Evolutionary conservation across 768 basidiomycete species (phyloP).

Genomic region (Calvatia gigantea): DNA sequence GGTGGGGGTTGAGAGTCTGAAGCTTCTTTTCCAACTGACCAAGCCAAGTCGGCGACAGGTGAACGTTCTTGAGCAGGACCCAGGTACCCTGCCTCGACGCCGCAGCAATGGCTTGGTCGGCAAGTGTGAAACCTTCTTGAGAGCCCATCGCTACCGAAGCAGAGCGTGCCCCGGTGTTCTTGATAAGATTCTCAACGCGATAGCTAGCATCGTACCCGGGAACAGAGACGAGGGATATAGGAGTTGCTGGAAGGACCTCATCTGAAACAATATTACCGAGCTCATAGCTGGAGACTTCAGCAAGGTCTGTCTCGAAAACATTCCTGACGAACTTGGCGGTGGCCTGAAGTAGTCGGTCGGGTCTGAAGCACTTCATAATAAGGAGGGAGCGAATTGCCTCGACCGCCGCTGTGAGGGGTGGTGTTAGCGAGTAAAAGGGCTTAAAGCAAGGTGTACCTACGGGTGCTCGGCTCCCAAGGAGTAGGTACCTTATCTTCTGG

Average conservation of each 20-base stretch:
- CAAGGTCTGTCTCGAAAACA: constrained; percentile 81
- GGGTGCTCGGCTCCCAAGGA: constrained; percentile 74
- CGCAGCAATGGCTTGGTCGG: constrained; percentile 92
- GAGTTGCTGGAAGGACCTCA: constrained; percentile 78
- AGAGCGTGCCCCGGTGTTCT: constrained; percentile 72
- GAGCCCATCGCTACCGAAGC: constrained; percentile 97
- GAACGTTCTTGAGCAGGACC: constrained; percentile 97
- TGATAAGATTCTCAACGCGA: constrained; percentile 84
- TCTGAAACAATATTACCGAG: constrained; percentile 73
- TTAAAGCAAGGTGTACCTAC: constrained; percentile 43
- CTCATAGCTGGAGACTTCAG: constrained; percentile 69
- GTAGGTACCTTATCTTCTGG: constrained; percentile 73
- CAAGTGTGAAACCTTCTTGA: constrained; percentile 92
- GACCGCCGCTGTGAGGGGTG: constrained; percentile 49
- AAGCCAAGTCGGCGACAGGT: constrained; percentile 94
- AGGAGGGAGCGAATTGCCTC: constrained; percentile 74
- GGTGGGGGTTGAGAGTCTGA: constrained; percentile 85
- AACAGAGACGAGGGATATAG: constrained; percentile 88
- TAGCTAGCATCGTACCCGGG: constrained; percentile 99
- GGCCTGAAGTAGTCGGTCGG: constrained; percentile 86
- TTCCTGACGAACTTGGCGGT: constrained; percentile 69
- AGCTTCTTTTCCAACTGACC: constrained; percentile 95
- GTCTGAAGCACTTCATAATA: constrained; percentile 87
- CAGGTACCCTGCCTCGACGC: constrained; percentile 93
- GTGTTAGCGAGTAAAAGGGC: not conserved